Evolutionary conservation across 805 yeast genomes (phyloP).

Genomic region (Pichia membranifaciens): DNA sequence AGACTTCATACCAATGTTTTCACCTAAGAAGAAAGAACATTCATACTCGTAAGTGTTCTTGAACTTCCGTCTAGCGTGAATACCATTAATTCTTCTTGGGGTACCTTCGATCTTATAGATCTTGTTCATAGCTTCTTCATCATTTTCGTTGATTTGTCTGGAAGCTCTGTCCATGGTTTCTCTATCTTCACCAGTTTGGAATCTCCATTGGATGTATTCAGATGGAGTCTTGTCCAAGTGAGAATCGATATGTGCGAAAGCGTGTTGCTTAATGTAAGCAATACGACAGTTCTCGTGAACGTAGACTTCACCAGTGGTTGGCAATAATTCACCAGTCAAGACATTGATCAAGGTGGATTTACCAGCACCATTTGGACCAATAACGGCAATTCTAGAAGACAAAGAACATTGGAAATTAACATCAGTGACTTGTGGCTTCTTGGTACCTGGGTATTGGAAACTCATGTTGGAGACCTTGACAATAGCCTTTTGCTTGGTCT

Average conservation of each 20-base stretch:
- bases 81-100: slow-evolving; percentile 93
- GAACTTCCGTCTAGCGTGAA: slow-evolving; percentile 98
- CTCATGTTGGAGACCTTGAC: slow-evolving; percentile 96
- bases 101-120: slow-evolving; percentile 98
- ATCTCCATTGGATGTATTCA: slow-evolving; percentile 99
- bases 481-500: slow-evolving; percentile 99
- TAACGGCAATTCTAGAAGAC: slow-evolving; percentile 99
- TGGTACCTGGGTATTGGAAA: slow-evolving; percentile 99
- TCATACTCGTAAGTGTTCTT: slow-evolving; percentile 99
- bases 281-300: slow-evolving; percentile 99
- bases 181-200: slow-evolving; percentile 99
- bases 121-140: slow-evolving; percentile 98
- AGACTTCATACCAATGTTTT: slow-evolving; percentile 96
- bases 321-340: slow-evolving; percentile 98
- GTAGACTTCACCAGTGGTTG: slow-evolving; percentile 98
- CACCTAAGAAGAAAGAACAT: slow-evolving; percentile 96
- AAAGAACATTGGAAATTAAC: slow-evolving; percentile 98
- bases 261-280: slow-evolving; percentile 99
- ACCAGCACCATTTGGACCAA: slow-evolving; percentile 99
- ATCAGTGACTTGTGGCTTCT: slow-evolving; percentile 88
- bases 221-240: slow-evolving; percentile 99
- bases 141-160: slow-evolving; percentile 94
- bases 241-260: slow-evolving; percentile 98
- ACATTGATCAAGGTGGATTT: slow-evolving; percentile 98
- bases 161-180: slow-evolving; percentile 99